Base-by-base conservation (phyloP, 805 yeast genomes). In the Brettanomyces bruxellensis region DNA sequence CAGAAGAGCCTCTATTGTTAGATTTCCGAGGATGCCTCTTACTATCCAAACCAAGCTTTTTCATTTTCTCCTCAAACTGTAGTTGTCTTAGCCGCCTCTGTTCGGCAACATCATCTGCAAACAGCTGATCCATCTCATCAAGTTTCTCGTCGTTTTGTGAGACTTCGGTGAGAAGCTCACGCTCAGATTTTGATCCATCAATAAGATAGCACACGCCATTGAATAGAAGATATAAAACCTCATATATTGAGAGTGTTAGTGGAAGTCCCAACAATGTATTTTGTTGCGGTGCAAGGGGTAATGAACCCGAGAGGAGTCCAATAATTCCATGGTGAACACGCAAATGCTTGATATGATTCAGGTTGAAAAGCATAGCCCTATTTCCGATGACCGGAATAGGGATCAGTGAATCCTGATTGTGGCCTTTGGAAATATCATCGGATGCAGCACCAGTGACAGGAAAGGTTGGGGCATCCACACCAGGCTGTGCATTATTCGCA, bases 211-310 rank as follows among this genome's bases (percentile, higher is more conserved):
- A 48, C 40, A 52, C 51, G 1, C 44, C 47, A 4, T 45, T 38
- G 4, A 67, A 65, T 7, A 82, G 68, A 28, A 89, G 66, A 78
- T 86, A 86, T 9, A 78, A 50, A 0, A 81, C 78, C 56, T 91
- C 98, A 61, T 86, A 95, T 0, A 77, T 62, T 64, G 79, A 72
- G 40, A 91, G 66, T 55, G 79, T 78, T 44, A 93, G 62, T 0
- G 99, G 99, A 2, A 90, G 64, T 0, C 96, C 95, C 38, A 87
- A 67, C 56, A 90, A 84, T n/a, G 81, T 70, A 57, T 88, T 89
- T 58, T 91, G 99, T 61, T 93, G 99, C 2, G 97, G 93, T n/a
- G 90, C 88, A 41, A 79, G 72, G 0, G 96, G 86, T 30, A 93
- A 66, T 0, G 96, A 85, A 0, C 99, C 99, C 0, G 78, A 66